Conservation (phyloP, 805 yeast genomes). For the Starmerella riodocensis region DNA sequence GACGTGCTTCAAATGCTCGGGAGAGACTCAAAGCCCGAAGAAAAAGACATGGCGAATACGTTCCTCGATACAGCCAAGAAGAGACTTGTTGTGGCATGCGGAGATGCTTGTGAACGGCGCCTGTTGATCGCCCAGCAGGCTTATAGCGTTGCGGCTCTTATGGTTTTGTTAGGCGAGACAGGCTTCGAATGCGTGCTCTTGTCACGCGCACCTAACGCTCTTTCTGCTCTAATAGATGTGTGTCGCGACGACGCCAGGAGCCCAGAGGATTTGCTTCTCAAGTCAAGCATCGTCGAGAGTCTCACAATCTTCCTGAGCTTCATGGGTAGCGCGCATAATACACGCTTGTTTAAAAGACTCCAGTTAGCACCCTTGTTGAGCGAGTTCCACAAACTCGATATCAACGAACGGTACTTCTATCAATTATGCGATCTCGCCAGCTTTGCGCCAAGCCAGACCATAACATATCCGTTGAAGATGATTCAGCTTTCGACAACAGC, state of each 20-base stretch:
- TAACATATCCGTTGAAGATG: neutral
- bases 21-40: too few species aligned
- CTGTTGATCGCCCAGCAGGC: constrained; percentile 4
- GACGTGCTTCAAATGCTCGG: neutral
- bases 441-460: neutral
- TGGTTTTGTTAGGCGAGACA: neutral
- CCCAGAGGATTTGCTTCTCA: neutral
- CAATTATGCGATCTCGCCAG: constrained; percentile 6
- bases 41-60: too few species aligned
- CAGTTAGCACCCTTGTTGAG: constrained; percentile 4
- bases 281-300: constrained; percentile 2
- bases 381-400: neutral
- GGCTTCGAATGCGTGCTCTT: constrained; percentile 3
- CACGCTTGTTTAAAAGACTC: neutral
- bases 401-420: constrained; percentile 1
- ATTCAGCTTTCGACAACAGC: neutral
- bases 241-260: neutral
- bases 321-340: neutral
- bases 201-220: constrained; percentile 7
- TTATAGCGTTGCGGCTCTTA: constrained; percentile 4
- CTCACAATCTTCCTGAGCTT: constrained; percentile 3
- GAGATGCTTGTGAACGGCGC: neutral
- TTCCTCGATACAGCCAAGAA: too few species aligned
- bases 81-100: neutral
- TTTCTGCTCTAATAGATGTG: constrained; percentile 4